These are phyloP conservation scores for Xylaria curta DNA, from an alignment of 495 filamentous ascomycete species.

Conservation along the genomic window DNA sequence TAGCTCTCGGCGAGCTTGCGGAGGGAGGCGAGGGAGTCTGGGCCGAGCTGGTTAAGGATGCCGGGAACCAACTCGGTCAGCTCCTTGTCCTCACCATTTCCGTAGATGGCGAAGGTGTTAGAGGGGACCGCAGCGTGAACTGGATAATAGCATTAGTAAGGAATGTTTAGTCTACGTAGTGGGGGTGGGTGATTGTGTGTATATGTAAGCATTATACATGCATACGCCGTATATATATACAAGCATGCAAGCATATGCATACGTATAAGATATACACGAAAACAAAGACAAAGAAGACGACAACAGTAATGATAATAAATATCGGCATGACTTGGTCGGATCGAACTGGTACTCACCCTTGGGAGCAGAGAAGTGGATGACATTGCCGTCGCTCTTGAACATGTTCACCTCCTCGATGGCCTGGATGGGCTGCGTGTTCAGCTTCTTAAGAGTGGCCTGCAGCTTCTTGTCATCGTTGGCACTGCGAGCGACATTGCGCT, in stretches of 20 bases:
- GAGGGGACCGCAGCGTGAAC: conserved; percentile 95
- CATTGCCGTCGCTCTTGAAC: conserved; percentile 99
- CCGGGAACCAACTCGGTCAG: conserved; percentile 98
- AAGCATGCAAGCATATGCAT: not conserved
- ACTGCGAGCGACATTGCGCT: conserved; percentile 91
- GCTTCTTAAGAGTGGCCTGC: conserved; percentile 90
- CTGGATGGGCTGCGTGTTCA: conserved; percentile 96
- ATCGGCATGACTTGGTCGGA: not conserved
- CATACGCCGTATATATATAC: not conserved
- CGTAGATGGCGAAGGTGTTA: conserved; percentile 99
- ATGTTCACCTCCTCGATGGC: conserved; percentile 99
- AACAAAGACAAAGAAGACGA: not conserved
- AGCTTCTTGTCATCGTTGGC: conserved; percentile 99
- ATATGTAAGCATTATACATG: not conserved
- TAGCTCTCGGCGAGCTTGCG: conserved; percentile 99
- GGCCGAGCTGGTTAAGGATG: conserved; percentile 98
- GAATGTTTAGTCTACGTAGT: not conserved
- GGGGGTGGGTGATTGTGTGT: not conserved
- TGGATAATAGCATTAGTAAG: conserved; percentile 40
- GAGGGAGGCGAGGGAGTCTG: conserved; percentile 95
- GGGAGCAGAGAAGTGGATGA: conserved; percentile 97
- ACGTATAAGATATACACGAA: not conserved
- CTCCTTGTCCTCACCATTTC: conserved; percentile 98
- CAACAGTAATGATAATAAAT: not conserved
- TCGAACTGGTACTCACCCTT: conserved; percentile 72